Evolutionary conservation across 2,329 filamentous ascomycete species (phyloP).

Genomic region (Plenodomus biglobosus): DNA sequence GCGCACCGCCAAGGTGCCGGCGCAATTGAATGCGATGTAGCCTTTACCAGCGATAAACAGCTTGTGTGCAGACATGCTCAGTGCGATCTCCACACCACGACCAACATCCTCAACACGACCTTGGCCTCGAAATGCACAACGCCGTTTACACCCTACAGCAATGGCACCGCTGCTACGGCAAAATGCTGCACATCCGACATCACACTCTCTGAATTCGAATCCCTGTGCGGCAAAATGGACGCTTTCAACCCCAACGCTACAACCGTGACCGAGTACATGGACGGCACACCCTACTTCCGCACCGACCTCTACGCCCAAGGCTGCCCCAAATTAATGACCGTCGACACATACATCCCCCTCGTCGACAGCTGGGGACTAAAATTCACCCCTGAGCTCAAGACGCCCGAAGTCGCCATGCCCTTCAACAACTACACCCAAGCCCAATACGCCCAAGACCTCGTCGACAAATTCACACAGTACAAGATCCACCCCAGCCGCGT

Average conservation of each 20-base stretch:
- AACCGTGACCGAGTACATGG: constrained; percentile 59
- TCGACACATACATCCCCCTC: constrained; percentile 64
- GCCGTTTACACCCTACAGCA: constrained; percentile 38
- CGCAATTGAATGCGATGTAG: constrained; percentile 44
- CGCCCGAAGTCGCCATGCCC: constrained; percentile 68
- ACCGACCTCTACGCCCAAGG: constrained; percentile 64
- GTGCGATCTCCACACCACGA: constrained; percentile 45
- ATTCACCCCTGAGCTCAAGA: constrained; percentile 59
- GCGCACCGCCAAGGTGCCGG: constrained; percentile 41
- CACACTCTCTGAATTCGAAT: constrained; percentile 66
- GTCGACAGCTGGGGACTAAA: constrained; percentile 60
- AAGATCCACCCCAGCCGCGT: constrained; percentile 46
- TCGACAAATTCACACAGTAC: constrained; percentile 45
- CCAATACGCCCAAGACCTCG: constrained; percentile 65
- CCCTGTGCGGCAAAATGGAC: constrained; percentile 66
- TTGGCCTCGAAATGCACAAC: constrained; percentile 42
- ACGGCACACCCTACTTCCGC: constrained; percentile 62
- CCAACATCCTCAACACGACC: constrained; percentile 41
- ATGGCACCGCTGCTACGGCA: constrained; percentile 55
- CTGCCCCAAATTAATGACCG: constrained; percentile 63
- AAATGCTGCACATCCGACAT: constrained; percentile 73
- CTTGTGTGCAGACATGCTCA: constrained; percentile 45
- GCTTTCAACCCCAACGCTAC: constrained; percentile 65
- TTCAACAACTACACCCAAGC: constrained; percentile 67
- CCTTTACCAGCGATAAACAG: constrained; percentile 43